These are phyloP conservation scores for Aspergillus novofumigatus DNA, from an alignment of 2,329 filamentous ascomycete species.

Conservation along the genomic window DNA sequence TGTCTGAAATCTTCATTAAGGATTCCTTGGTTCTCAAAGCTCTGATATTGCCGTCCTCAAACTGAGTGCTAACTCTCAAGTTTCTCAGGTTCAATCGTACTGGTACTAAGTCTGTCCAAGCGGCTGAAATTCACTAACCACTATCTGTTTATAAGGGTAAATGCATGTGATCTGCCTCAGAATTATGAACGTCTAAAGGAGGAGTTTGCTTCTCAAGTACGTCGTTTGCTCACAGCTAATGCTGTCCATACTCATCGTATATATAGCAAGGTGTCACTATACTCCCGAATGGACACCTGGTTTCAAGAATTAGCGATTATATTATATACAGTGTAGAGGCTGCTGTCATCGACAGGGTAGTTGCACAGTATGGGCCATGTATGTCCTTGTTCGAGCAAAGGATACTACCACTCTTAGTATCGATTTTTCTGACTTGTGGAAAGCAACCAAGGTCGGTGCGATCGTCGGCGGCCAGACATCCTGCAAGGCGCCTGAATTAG, in stretches of 20 bases:
- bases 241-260: constrained; percentile 34
- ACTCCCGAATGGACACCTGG: constrained; percentile 87
- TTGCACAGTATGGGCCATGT: constrained; percentile 89
- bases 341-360: constrained; percentile 80
- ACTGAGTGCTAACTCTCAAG: not conserved
- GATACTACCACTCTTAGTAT: constrained; percentile 7
- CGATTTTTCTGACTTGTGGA: constrained; percentile 19
- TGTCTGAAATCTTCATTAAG: constrained; percentile 74
- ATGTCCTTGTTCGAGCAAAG: constrained; percentile 42
- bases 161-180: constrained; percentile 89
- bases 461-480: constrained; percentile 98
- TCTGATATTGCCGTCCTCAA: not conserved
- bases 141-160: constrained; percentile 21
- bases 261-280: constrained; percentile 80
- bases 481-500: constrained; percentile 95
- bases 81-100: not conserved
- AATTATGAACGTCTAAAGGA: constrained; percentile 75
- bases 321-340: constrained; percentile 99
- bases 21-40: constrained; percentile 43
- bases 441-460: constrained; percentile 89
- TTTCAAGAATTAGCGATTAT: constrained; percentile 94
- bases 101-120: not conserved
- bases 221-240: constrained; percentile 41
- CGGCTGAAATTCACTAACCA: not conserved
- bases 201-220: constrained; percentile 86